Conservation (phyloP, 2,329 filamentous ascomycete species). For the Thelonectria olida region DNA sequence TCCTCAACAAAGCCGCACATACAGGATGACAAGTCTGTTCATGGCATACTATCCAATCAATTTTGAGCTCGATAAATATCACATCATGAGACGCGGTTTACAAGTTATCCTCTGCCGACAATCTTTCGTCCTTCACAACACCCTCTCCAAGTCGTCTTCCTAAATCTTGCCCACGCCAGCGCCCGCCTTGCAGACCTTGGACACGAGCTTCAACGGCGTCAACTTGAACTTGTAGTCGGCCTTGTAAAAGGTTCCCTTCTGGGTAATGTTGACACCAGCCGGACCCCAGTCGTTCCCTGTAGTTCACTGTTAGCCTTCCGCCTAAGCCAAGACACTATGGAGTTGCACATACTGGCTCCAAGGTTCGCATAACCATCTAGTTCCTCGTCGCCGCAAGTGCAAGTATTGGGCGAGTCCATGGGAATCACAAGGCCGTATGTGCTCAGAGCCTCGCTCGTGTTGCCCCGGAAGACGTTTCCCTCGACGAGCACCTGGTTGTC, state of each 20-base stretch:
- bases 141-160: too few relatives aligned
- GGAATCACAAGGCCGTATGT: conserved; percentile 66
- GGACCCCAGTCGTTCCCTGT: conserved; percentile 58
- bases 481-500: conserved; percentile 61
- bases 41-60: too few relatives aligned
- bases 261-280: conserved; percentile 61
- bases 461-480: conserved; percentile 57
- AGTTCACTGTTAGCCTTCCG: conserved; percentile 35
- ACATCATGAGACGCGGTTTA: too few relatives aligned
- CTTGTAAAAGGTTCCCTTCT: conserved; percentile 57
- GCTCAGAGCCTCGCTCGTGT: conserved; percentile 59
- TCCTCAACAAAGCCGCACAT: too few relatives aligned
- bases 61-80: too few relatives aligned
- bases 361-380: conserved; percentile 64
- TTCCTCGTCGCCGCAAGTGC: conserved; percentile 61
- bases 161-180: conserved; percentile 56
- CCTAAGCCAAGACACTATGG: too few relatives aligned
- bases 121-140: too few relatives aligned
- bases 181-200: conserved; percentile 52
- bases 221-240: conserved; percentile 59
- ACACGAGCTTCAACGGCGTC: conserved; percentile 55
- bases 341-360: conserved; percentile 58
- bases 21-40: too few relatives aligned
- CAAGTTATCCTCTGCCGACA: too few relatives aligned
- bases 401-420: conserved; percentile 62